These are phyloP conservation scores for Coemansia sp. DNA, from an alignment of 192 early-diverging fungal species.

Conservation along the genomic window DNA sequence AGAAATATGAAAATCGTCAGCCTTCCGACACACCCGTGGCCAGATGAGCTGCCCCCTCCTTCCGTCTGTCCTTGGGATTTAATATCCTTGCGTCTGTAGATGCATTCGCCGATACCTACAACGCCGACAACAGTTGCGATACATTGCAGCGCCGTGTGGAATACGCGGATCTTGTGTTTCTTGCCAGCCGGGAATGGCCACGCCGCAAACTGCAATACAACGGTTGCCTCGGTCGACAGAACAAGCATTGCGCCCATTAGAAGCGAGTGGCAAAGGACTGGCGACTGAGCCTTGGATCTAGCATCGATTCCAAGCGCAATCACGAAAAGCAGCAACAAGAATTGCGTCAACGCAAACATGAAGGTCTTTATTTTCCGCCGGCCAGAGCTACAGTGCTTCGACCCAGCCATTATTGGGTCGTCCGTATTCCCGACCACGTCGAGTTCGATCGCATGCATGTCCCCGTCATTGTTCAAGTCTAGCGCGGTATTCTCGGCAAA, in stretches of 20 bases:
- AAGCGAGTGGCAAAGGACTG: constrained; percentile 28
- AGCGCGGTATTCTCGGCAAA: background rate
- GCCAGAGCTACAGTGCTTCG: background rate
- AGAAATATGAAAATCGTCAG: constrained; percentile 13
- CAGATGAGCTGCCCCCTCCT: background rate
- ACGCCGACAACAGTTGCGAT: background rate
- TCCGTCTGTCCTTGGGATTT: background rate
- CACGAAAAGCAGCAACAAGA: constrained; percentile 7
- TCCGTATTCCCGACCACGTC: background rate
- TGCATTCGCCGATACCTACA: constrained; percentile 5
- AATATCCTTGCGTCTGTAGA: background rate
- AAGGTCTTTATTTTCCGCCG: background rate
- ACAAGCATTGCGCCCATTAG: constrained; percentile 32
- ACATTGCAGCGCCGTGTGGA: background rate
- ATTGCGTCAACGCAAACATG: constrained; percentile 1
- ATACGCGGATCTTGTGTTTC: background rate
- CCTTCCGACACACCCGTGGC: constrained; percentile 11
- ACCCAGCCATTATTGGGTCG: background rate
- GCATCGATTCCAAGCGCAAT: constrained; percentile 2
- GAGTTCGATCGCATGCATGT: background rate
- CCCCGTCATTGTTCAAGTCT: background rate
- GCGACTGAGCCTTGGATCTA: background rate
- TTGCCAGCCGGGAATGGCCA: constrained; percentile 10
- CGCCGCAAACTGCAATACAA: constrained; percentile 15
- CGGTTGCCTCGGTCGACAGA: constrained; percentile 15